These are phyloP conservation scores for Candida sanyaensis DNA, from an alignment of 1,139 yeast species.

Conservation along the genomic window DNA sequence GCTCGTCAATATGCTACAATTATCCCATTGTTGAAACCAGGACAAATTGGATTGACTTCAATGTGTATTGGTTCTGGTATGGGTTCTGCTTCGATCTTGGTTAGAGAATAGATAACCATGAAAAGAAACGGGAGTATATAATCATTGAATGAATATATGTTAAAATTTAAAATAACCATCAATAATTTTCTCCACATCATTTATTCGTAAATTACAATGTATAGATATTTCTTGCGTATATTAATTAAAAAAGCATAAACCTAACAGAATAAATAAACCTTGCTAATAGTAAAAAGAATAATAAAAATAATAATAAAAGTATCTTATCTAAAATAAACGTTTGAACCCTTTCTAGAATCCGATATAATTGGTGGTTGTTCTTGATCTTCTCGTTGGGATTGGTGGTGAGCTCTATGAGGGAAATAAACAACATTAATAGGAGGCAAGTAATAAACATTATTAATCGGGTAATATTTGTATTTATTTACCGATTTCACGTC, in stretches of 20 bases:
- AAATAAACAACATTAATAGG: conserved; percentile 62
- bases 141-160: conserved; percentile 2
- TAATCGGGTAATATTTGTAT: conserved; percentile 59
- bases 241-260: too few species aligned
- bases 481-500: conserved; percentile 21
- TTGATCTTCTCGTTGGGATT: conserved; percentile 18
- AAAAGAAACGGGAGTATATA: neutral
- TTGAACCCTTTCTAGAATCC: conserved; percentile 27
- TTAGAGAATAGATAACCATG: conserved; percentile 55
- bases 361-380: conserved; percentile 13
- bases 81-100: conserved; percentile 93
- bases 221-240: too few species aligned
- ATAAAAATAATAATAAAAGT: neutral
- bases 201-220: neutral
- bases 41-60: conserved; percentile 86
- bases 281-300: too few species aligned
- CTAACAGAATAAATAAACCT: neutral
- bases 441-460: conserved; percentile 56
- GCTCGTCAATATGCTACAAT: conserved; percentile 92
- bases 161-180: neutral
- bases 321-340: conserved; percentile 30
- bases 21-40: conserved; percentile 73
- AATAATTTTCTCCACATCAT: too few species aligned
- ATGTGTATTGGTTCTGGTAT: conserved; percentile 99
- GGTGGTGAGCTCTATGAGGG: conserved; percentile 59